Conservation (phyloP, 192 early-diverging fungal genomes). For the Podila epigama region DNA sequence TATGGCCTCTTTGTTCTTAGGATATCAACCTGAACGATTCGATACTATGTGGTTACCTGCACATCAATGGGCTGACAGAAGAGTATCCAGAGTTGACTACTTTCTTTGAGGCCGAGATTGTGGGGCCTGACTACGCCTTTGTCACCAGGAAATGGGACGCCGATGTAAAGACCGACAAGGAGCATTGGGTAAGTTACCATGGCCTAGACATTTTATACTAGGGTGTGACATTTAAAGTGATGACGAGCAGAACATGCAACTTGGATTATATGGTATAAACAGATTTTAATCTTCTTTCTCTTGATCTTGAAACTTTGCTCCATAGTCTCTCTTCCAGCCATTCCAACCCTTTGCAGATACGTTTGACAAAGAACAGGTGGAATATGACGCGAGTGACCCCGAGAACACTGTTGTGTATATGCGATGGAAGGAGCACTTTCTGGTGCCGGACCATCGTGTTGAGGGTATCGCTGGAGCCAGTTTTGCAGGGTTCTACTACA, state of each 20-base stretch:
- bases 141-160: constrained; percentile 88
- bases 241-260: too few species aligned
- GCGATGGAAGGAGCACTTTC: constrained; percentile 94
- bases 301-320: neutral
- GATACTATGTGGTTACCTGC: constrained; percentile 82
- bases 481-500: constrained; percentile 93
- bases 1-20: constrained; percentile 32
- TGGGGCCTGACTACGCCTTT: constrained; percentile 79
- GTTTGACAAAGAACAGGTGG: constrained; percentile 16
- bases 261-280: neutral
- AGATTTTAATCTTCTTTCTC: neutral
- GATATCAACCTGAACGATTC: constrained; percentile 75
- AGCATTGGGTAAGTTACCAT: constrained; percentile 71
- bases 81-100: constrained; percentile 85
- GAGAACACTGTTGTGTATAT: constrained; percentile 77
- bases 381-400: constrained; percentile 2
- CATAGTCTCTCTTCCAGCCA: constrained; percentile 56
- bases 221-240: too few species aligned
- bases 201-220: too few species aligned
- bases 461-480: constrained; percentile 80
- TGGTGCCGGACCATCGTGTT: constrained; percentile 87
- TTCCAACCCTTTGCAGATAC: constrained; percentile 45
- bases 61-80: constrained; percentile 80
- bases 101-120: constrained; percentile 90
- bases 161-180: constrained; percentile 72